Evolutionary conservation across 768 basidiomycete species (phyloP).

Genomic region (Macrolepiota fuliginosa): DNA sequence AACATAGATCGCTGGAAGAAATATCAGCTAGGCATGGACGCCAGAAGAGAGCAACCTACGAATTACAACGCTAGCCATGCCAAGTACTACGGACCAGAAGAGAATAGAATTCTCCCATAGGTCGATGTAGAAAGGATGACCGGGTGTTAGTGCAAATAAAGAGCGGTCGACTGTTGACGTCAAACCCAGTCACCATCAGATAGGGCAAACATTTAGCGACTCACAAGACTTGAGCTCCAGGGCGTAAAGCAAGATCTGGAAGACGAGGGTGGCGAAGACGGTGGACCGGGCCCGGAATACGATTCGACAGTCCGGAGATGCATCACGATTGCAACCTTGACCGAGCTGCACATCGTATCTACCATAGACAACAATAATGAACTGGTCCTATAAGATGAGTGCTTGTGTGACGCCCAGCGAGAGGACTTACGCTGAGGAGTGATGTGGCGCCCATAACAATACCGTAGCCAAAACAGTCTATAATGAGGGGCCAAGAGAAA

Average conservation of each 20-base stretch:
- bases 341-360: constrained; percentile 29
- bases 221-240: constrained; percentile 36
- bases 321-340: constrained; percentile 28
- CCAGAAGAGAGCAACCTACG: constrained; percentile 25
- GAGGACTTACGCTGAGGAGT: constrained; percentile 28
- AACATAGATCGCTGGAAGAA: constrained; percentile 31
- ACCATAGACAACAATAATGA: constrained; percentile 37
- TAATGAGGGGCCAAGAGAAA: constrained; percentile 36
- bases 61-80: constrained; percentile 35
- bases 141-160: constrained; percentile 33
- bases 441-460: constrained; percentile 34
- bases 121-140: constrained; percentile 32
- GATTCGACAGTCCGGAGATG: constrained; percentile 21
- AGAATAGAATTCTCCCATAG: constrained; percentile 33
- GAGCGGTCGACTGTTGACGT: constrained; percentile 34
- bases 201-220: constrained; percentile 10
- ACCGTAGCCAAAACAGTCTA: constrained; percentile 36
- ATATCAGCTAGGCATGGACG: background rate
- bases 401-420: background rate
- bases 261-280: constrained; percentile 35
- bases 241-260: constrained; percentile 34
- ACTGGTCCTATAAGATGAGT: constrained; percentile 18
- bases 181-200: background rate
- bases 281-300: constrained; percentile 36
- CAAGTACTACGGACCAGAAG: constrained; percentile 31